Percentiles rank a stretch among this genome's conserved stretches.
Conservation (phyloP, 1,139 yeast species). For the Sugiyamaella castrensis region DNA sequence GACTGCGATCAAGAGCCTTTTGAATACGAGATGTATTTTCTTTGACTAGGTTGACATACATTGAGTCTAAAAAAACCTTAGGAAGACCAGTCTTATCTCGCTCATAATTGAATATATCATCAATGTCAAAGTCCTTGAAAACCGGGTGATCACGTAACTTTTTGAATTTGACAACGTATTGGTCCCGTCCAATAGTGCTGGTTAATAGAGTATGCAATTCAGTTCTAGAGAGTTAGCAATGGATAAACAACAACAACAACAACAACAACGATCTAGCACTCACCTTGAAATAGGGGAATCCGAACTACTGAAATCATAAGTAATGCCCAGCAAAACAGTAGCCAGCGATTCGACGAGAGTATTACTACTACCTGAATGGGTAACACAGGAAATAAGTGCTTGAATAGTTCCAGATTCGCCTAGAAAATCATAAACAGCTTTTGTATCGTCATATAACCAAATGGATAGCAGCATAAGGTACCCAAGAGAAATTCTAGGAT, state of each 20-base stretch:
- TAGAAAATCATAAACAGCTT: slow-evolving; percentile 74
- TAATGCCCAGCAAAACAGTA: slow-evolving; percentile 67
- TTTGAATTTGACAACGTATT: slow-evolving; percentile 67
- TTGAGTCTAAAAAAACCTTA: slow-evolving; percentile 64
- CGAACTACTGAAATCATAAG: slow-evolving; percentile 76
- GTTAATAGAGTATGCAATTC: slow-evolving; percentile 62
- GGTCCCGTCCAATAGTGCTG: slow-evolving; percentile 76
- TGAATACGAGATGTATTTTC: slow-evolving; percentile 69
- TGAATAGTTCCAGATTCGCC: slow-evolving; percentile 64
- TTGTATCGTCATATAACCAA: slow-evolving; percentile 77
- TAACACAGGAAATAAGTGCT: slow-evolving; percentile 63
- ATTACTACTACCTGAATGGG: slow-evolving; percentile 57
- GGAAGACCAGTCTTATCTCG: slow-evolving; percentile 87
- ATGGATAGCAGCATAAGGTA: slow-evolving; percentile 70
- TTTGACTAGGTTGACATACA: slow-evolving; percentile 63
- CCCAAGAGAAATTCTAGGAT: slow-evolving; percentile 75
- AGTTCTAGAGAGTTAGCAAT: slow-evolving; percentile 38
- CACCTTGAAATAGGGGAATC: slow-evolving; percentile 60
- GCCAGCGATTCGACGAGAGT: slow-evolving; percentile 73
- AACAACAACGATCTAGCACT: slow-evolving; percentile 6
- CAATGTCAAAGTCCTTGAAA: slow-evolving; percentile 57
- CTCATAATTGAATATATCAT: slow-evolving; percentile 44
- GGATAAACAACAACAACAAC: background rate
- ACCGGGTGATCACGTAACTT: slow-evolving; percentile 62
- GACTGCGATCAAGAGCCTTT: slow-evolving; percentile 71